A percentile compares a stretch with the other conserved stretches of the same genome.
These are phyloP conservation scores for Globisporangium paroecandrum DNA, from an alignment of 352 stramenopile genomes.

Conservation along the genomic window DNA sequence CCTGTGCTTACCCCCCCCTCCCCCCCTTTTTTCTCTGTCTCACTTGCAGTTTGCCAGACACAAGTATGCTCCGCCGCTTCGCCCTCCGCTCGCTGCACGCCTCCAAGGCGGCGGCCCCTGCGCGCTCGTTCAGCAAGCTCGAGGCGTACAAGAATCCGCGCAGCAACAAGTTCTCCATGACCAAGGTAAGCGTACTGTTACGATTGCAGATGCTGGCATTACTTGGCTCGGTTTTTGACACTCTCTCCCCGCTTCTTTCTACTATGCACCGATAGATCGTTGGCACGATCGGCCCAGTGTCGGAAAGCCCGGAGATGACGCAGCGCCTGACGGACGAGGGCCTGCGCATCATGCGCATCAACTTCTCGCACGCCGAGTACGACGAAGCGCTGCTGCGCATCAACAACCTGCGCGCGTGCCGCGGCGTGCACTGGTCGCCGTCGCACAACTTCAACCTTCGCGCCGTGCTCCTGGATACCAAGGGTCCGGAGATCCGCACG, in stretches of 20 bases:
- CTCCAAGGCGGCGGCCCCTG: background rate
- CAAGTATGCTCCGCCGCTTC: constrained; percentile 18
- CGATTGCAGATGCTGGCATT: background rate
- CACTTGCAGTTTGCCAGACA: background rate
- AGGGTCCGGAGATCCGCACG: constrained; percentile 94
- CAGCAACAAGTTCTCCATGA: constrained; percentile 86
- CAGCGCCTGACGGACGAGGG: constrained; percentile 86
- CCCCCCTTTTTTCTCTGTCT: background rate
- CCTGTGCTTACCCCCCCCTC: background rate
- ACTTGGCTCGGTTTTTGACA: background rate
- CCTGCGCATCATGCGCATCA: constrained; percentile 92
- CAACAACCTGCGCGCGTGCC: constrained; percentile 72
- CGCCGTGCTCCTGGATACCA: constrained; percentile 92
- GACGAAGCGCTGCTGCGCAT: constrained; percentile 79
- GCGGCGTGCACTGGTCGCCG: constrained; percentile 71
- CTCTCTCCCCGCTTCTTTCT: background rate
- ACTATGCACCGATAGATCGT: constrained; percentile 65
- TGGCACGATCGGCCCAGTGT: constrained; percentile 90
- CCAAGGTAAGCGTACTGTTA: constrained; percentile 37
- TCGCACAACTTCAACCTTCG: constrained; percentile 87
- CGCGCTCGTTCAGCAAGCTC: constrained; percentile 20
- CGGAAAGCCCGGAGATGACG: constrained; percentile 66
- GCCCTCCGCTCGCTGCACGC: constrained; percentile 15
- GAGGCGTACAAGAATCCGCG: constrained; percentile 75
- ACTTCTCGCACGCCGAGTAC: constrained; percentile 94